Evolutionary conservation across 1,284 basidiomycete genomes (phyloP), one percentile per base, ranked within the genome.

Genomic region (Ganoderma multipileum): DNA sequence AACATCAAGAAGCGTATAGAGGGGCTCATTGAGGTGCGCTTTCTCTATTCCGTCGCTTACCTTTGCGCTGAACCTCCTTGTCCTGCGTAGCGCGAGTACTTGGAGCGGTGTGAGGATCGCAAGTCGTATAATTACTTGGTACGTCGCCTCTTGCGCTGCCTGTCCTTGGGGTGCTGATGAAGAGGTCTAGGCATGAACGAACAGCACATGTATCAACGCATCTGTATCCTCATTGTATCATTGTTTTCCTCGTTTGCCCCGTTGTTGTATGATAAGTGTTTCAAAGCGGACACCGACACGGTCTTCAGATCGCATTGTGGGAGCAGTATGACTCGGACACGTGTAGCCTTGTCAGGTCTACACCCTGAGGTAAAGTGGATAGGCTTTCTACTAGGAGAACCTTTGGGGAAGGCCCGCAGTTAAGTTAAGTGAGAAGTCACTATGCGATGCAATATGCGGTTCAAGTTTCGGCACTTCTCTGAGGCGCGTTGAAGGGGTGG

Each of bases 1-100:
- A 85, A 89, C 71, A 96, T 99, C 83, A 99, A 99, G 86, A 96
- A 95, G 81, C 87, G 96, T 50, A 95, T 99, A 70, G 98, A 99
- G 79, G 90, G 89, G 50, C 81, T 99, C 69, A 98, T 99, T 70
- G 98, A 99, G 82, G 95, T 95, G 70, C 50, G 85, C 78, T 5
- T n/a, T 30, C 44, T 39, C 57, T 12, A 38, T 39, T 26, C 14
- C 20, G 50, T 44, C 30, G 8, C 23, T 23, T 1, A 11, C 2
- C 30, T 30, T n/a, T 36, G 28, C 44, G 52, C 67, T 71, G 14
- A 55, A 28, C 9, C 12, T 16, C 1, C 16, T 18, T 68, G 36
- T 36, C 41, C 33, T 28, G 20, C 62, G 57, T 71, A 95, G 94
- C 86, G 91, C 76, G 93, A 95, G 69, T 95, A 94, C 79, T 79